Evolutionary conservation across 257 asterid genomes (phyloP).

Genomic region (Nicotiana obtusifolia): DNA sequence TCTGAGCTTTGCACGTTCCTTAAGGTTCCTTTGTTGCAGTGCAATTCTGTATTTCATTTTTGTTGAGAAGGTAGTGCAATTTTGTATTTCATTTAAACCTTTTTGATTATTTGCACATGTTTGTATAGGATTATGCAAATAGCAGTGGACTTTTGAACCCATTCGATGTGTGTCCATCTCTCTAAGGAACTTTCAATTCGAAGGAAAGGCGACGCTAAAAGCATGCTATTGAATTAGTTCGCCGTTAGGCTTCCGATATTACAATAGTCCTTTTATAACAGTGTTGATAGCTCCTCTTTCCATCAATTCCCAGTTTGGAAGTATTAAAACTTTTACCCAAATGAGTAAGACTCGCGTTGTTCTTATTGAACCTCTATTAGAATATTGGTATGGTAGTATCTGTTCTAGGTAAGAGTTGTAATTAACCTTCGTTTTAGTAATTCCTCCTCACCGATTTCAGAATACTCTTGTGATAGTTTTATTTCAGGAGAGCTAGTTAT

Average conservation of each 20-base stretch:
- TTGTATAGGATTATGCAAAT: not conserved
- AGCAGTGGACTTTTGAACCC: not conserved
- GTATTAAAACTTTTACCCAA: not conserved
- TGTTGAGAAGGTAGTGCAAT: not conserved
- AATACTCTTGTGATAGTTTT: too few relatives aligned
- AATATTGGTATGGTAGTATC: too few relatives aligned
- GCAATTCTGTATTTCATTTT: not conserved
- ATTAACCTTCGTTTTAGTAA: too few relatives aligned
- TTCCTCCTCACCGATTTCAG: too few relatives aligned
- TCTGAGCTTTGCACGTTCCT: not conserved
- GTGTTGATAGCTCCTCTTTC: not conserved
- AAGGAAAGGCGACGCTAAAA: not conserved
- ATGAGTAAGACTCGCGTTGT: not conserved
- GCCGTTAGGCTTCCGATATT: too few relatives aligned
- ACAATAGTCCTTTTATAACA: not conserved
- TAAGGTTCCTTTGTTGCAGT: not conserved
- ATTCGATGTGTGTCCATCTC: not conserved
- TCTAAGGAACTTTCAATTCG: not conserved
- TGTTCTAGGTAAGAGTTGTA: too few relatives aligned
- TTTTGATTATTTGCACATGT: not conserved
- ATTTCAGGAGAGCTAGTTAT: too few relatives aligned
- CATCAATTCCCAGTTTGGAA: not conserved
- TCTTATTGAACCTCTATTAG: too few relatives aligned
- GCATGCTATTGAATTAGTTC: too few relatives aligned
- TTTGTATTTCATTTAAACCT: not conserved